Evolutionary conservation across 495 filamentous ascomycete species (phyloP).

Genomic region (Talaromyces stipitatus): DNA sequence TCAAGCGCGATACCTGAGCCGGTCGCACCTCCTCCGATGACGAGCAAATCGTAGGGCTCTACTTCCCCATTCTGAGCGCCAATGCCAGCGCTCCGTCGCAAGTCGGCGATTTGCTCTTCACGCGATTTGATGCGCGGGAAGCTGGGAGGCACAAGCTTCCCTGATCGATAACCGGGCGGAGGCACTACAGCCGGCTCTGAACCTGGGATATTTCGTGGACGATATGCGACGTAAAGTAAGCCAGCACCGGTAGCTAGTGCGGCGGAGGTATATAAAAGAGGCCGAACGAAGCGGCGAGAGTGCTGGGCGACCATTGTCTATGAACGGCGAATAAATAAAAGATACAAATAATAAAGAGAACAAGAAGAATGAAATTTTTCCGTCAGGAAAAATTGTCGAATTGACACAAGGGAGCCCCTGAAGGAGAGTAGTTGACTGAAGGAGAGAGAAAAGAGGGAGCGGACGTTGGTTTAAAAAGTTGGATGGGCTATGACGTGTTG

Average conservation of each 20-base stretch:
- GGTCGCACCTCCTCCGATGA: slow-evolving; percentile 91
- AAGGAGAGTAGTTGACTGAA: slow-evolving; percentile 7
- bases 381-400: neutral
- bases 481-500: slow-evolving; percentile 2
- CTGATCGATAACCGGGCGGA: slow-evolving; percentile 73
- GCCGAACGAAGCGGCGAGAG: slow-evolving; percentile 47
- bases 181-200: slow-evolving; percentile 71
- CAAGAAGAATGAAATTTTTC: neutral
- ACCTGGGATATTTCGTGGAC: slow-evolving; percentile 80
- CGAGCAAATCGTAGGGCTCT: slow-evolving; percentile 70
- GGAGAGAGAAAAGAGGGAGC: slow-evolving; percentile 1
- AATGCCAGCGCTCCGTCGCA: slow-evolving; percentile 27
- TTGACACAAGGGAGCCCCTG: neutral
- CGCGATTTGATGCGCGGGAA: slow-evolving; percentile 74
- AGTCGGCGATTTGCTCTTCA: slow-evolving; percentile 45
- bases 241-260: slow-evolving; percentile 51
- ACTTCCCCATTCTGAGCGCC: slow-evolving; percentile 22
- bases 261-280: slow-evolving; percentile 54
- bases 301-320: slow-evolving; percentile 52
- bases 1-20: slow-evolving; percentile 90
- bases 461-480: neutral
- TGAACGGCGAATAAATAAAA: slow-evolving; percentile 13
- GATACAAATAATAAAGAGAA: slow-evolving; percentile 9
- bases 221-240: slow-evolving; percentile 68
- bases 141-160: slow-evolving; percentile 68